These are phyloP conservation scores for Verticillium nonalfalfae DNA, from an alignment of 2,329 filamentous ascomycete genomes.

Conservation along the genomic window DNA sequence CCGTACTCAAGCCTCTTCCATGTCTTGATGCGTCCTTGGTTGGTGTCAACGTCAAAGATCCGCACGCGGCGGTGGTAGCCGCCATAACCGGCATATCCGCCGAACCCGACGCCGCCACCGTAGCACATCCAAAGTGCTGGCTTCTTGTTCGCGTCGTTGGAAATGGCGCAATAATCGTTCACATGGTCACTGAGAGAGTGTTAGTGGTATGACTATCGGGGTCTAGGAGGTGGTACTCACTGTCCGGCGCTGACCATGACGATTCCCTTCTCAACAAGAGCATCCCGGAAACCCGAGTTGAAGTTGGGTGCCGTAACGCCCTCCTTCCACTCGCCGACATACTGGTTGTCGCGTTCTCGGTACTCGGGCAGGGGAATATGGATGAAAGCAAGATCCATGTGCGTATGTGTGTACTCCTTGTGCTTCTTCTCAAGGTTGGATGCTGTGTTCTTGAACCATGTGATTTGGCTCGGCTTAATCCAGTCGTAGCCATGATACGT, in stretches of 20 bases:
- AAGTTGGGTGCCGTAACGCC: conserved; percentile 79
- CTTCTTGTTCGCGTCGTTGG: conserved; percentile 43
- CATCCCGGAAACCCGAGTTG: conserved; percentile 91
- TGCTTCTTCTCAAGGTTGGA: conserved; percentile 69
- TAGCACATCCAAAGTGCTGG: conserved; percentile 97
- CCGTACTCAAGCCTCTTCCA: conserved; percentile 83
- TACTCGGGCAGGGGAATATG: conserved; percentile 96
- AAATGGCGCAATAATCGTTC: conserved; percentile 91
- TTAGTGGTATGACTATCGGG: conserved; percentile 3
- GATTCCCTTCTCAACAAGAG: conserved; percentile 77
- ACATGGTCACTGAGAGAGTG: conserved; percentile 65
- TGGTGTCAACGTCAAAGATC: conserved; percentile 90
- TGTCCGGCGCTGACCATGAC: conserved; percentile 88
- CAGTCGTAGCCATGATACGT: conserved; percentile 94
- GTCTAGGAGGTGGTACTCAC: conserved; percentile 42
- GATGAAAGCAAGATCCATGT: conserved; percentile 95
- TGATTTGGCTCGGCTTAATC: conserved; percentile 89
- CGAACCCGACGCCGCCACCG: conserved; percentile 84
- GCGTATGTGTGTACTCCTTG: conserved; percentile 79
- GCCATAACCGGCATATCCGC: conserved; percentile 88
- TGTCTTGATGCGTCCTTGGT: conserved; percentile 79
- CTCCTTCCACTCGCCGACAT: conserved; percentile 72
- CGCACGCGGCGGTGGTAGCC: conserved; percentile 78
- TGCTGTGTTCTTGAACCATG: conserved; percentile 84
- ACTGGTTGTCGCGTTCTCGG: conserved; percentile 48